These are phyloP conservation scores for Sarcomyxa edulis DNA, from an alignment of 768 basidiomycete species.

Conservation along the genomic window DNA sequence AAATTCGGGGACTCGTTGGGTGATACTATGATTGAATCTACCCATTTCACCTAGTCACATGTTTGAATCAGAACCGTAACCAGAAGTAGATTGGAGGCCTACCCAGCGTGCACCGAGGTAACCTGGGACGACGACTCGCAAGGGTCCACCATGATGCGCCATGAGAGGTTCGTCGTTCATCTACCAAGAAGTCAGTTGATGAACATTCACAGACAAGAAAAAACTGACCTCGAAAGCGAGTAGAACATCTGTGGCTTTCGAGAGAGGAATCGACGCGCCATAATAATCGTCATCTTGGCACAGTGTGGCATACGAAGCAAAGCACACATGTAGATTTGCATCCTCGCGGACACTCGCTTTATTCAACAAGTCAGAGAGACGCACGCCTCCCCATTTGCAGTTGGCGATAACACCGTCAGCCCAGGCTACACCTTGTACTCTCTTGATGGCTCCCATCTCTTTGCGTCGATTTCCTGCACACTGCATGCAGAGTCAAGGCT, in stretches of 20 bases:
- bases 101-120: conserved; percentile 67
- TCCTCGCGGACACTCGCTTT: conserved; percentile 30
- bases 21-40: conserved; percentile 54
- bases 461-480: conserved; percentile 66
- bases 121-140: conserved; percentile 67
- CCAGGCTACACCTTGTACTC: conserved; percentile 60
- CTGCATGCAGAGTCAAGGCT: conserved; percentile 19
- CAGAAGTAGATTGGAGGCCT: no score
- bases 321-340: conserved; percentile 46
- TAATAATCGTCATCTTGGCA: conserved; percentile 62
- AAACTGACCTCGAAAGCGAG: conserved; percentile 53
- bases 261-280: conserved; percentile 57
- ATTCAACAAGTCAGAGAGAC: conserved; percentile 51
- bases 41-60: no score
- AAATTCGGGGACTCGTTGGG: conserved; percentile 56
- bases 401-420: conserved; percentile 67
- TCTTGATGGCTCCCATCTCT: conserved; percentile 55
- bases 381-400: conserved; percentile 59
- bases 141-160: conserved; percentile 58
- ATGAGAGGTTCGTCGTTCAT: conserved; percentile 61
- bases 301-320: conserved; percentile 52
- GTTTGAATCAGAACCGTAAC: no score
- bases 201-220: not conserved
- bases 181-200: conserved; percentile 21
- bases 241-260: conserved; percentile 49